Evolutionary conservation across 2,329 filamentous ascomycete species (phyloP), one percentile per base, ranked within the genome.

Genomic region (Coniochaeta sp.): DNA sequence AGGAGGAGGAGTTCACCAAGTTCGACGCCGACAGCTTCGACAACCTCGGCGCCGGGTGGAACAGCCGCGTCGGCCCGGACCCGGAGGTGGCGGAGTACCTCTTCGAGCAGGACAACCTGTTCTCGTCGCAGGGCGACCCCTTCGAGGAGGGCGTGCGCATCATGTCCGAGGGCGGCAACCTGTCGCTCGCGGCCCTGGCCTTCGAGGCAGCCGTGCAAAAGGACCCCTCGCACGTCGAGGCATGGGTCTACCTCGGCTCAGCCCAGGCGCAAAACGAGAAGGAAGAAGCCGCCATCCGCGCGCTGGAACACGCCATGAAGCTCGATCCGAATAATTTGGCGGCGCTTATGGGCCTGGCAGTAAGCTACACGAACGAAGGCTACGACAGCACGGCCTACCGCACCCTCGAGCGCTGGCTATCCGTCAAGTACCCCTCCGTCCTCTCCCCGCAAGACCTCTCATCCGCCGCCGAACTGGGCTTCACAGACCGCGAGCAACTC

Each of bases 231-330:
- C 92, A 97, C 66, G 83, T 92, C 32, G 88, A 95, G 51, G 94
- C 94, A 3, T 99, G 94, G 94, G 89, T 91, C 9, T 86, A 91
- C 62, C 81, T 99, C 28, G 94, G 94, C 50, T 86, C 87, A 51
- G 89, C 91, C 16, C 94, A 99, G 71, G 94, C 94, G 18, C 94
- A 99, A 68, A 99, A 99, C 68, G 94, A 99, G 70, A 99, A 99
- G 73, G 94, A 99, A 69, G 87, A 90, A 8, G 92, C 94, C 0
- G 94, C 94, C 2, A 96, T 99, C 58, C 86, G 94, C 30, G 94
- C 94, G 3, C 76, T 97, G 54, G 92, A 97, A 69, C 88, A 94
- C 66, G 91, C 92, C 1, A 73, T 96, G 57, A 92, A 91, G 68
- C 76, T 94, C 26, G 91, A 97, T 61, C 86, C 91, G 1, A 85